Percentiles rank a stretch among this genome's conserved stretches.
Evolutionary conservation across 768 basidiomycete genomes (phyloP).

Genomic region (Lactarius akahatsu): DNA sequence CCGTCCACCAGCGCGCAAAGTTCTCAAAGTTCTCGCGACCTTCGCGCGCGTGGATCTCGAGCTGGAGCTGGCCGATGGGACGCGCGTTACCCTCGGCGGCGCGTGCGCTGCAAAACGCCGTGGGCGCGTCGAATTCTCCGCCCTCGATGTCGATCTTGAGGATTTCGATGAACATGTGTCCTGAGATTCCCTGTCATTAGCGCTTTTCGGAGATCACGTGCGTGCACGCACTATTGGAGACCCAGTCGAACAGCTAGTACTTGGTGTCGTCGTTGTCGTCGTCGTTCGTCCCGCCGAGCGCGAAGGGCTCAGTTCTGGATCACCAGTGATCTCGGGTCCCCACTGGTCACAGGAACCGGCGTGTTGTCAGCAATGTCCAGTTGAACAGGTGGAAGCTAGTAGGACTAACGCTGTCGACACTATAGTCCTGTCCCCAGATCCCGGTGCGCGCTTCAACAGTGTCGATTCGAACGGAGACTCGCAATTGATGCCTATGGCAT

Average conservation of each 20-base stretch:
- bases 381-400: not conserved
- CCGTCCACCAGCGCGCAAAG: conserved; percentile 56
- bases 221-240: conserved; percentile 42
- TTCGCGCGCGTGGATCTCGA: conserved; percentile 56
- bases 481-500: conserved; percentile 5
- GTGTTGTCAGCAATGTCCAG: not conserved
- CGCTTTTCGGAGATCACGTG: not conserved
- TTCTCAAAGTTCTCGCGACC: conserved; percentile 45
- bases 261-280: conserved; percentile 45
- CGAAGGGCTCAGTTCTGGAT: conserved; percentile 37
- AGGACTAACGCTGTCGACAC: conserved; percentile 27
- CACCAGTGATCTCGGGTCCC: conserved; percentile 44
- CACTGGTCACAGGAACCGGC: conserved; percentile 29
- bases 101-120: conserved; percentile 44
- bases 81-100: conserved; percentile 31
- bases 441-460: conserved; percentile 42
- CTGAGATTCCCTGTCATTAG: no score
- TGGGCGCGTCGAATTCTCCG: conserved; percentile 62
- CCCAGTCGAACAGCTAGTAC: conserved; percentile 60
- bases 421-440: no score
- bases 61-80: conserved; percentile 69
- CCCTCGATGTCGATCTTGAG: conserved; percentile 72
- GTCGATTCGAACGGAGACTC: conserved; percentile 52
- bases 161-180: conserved; percentile 66
- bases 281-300: conserved; percentile 44